Base-by-base conservation (phyloP, 2,329 filamentous ascomycete species). In the Fusarium sp. region DNA sequence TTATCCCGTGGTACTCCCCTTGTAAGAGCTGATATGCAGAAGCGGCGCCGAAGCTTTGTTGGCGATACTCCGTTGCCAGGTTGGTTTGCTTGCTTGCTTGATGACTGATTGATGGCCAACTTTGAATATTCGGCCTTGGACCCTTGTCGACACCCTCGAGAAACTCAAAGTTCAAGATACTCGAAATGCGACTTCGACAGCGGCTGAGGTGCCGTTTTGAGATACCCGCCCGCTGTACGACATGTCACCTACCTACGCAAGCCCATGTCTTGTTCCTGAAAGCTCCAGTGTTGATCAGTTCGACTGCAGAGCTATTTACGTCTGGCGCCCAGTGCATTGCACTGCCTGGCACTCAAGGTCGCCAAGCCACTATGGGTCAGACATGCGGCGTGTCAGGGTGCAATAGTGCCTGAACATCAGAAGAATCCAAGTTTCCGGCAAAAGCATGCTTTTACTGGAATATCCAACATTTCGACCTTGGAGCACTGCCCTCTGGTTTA, bases 21-120 rank as follows among this genome's bases (percentile, higher is more conserved):
- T 55, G 66, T 61, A 46, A 62, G 66, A 72, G 68, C 68, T 74
- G 72, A 74, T 74, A 57, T 72, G 60, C 72, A 73, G 69, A 58
- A 69, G 63, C 62, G 48, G 57, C 38, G 39, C 29, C 35, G 57
- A 42, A 64, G 39, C 50, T 35, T 41, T 37, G 43, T 54, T 63
- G 59, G 61, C 43, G 44, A 56, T 50, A 24, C 33, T 46, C 43
- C 50, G 48, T 63, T 55, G 50, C 63, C 44, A 37, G 46, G 53
- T 52, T 64, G 50, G 33, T 49, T 33, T 33, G 44, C 50, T 63
- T 58, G 59, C 42, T 56, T 57, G 54, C 58, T 69, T 66, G 66
- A 52, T 69, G 28, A 58, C 55, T 69, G 60, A 54, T 63, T 67
- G 65, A 57, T 63, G 60, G 54, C 44, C 53, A 59, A 60, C 52